A percentile compares a stretch with the other conserved stretches of the same genome.
Evolutionary conservation across 345 rosid species (phyloP).

Genomic region (Salix brachista): DNA sequence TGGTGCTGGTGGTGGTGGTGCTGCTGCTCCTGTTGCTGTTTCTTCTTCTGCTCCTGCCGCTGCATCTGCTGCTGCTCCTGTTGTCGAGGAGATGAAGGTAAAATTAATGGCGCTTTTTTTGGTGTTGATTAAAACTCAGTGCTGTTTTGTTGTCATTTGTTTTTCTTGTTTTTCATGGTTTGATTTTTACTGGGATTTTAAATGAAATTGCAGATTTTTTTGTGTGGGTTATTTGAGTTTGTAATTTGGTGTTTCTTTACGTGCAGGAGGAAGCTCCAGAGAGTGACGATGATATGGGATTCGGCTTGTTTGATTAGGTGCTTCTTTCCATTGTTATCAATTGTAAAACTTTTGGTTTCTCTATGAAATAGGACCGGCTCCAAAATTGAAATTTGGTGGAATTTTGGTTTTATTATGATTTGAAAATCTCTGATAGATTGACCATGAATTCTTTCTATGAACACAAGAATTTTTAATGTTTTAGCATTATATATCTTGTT

Average conservation of each 20-base stretch:
- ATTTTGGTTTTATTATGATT: neutral
- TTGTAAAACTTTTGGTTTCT: neutral
- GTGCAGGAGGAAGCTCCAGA: constrained; percentile 26
- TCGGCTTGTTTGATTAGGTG: constrained; percentile 26
- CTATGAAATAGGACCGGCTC: neutral
- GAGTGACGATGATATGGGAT: constrained; percentile 32
- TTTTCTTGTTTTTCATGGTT: neutral
- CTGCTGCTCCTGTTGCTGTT: constrained; percentile 26
- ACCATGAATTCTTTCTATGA: neutral
- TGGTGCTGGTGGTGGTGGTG: constrained; percentile 45
- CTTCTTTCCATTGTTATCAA: neutral
- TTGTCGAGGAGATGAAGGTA: constrained; percentile 43
- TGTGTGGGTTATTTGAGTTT: neutral
- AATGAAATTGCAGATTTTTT: neutral
- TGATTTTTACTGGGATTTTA: neutral
- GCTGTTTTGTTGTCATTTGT: neutral
- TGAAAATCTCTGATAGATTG: neutral
- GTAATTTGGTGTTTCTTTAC: neutral
- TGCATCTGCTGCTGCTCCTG: constrained; percentile 38
- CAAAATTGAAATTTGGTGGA: neutral
- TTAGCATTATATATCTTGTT: neutral
- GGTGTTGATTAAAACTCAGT: neutral
- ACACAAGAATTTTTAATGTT: neutral
- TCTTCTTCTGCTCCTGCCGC: constrained; percentile 29
- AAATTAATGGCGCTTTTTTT: too few species aligned